Conservation (phyloP, 2,329 filamentous ascomycete species). For the Paraphoma chrysanthemicola region DNA sequence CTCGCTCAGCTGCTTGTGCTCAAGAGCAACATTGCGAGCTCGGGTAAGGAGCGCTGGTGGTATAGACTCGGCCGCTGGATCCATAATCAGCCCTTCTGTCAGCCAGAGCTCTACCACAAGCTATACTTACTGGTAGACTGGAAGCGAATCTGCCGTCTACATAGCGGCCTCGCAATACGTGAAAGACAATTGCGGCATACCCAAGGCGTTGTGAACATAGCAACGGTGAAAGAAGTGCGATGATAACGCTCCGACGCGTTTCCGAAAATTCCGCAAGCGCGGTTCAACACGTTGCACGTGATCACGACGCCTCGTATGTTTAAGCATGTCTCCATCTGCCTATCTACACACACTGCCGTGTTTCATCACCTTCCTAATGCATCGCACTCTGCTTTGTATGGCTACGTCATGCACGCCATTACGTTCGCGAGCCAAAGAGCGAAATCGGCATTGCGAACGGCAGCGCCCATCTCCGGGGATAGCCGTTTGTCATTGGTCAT, state of each 20-base stretch:
- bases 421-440: slow-evolving; percentile 8
- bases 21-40: slow-evolving; percentile 61
- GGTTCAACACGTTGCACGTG: slow-evolving; percentile 36
- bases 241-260: slow-evolving; percentile 23
- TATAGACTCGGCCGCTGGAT: slow-evolving; percentile 45
- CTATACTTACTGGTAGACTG: slow-evolving; percentile 34
- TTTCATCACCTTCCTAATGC: slow-evolving; percentile 18
- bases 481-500: slow-evolving; percentile 28
- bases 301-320: slow-evolving; percentile 7
- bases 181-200: slow-evolving; percentile 57
- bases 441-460: slow-evolving; percentile 34
- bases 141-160: slow-evolving; percentile 33
- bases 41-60: slow-evolving; percentile 63
- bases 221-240: slow-evolving; percentile 13
- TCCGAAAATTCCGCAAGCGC: slow-evolving; percentile 23
- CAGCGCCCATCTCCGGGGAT: slow-evolving; percentile 35
- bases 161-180: slow-evolving; percentile 44
- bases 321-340: slow-evolving; percentile 1
- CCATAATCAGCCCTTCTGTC: slow-evolving; percentile 9
- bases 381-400: not conserved
- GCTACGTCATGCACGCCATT: slow-evolving; percentile 12
- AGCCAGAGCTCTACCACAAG: not conserved
- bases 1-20: slow-evolving; percentile 62
- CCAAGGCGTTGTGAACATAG: slow-evolving; percentile 52
- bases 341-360: slow-evolving; percentile 1